A percentile compares a stretch with the other conserved stretches of the same genome.
Conservation (phyloP, 2,329 filamentous ascomycete species). For the Akanthomyces lecanii region DNA sequence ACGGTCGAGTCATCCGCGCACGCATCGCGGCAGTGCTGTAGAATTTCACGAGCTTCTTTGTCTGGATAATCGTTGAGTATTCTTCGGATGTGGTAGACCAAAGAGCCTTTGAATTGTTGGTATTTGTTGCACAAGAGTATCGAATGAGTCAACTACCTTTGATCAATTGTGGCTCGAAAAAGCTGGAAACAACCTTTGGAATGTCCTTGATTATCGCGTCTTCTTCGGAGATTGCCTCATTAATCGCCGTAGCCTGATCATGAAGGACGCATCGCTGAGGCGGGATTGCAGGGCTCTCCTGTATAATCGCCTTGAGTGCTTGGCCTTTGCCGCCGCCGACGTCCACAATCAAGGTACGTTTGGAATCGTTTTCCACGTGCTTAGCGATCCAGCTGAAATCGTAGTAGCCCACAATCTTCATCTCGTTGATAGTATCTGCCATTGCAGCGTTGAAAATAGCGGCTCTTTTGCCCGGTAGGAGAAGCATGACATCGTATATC, state of each 20-base stretch:
- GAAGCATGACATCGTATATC: constrained; percentile 30
- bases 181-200: constrained; percentile 20
- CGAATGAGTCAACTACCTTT: constrained; percentile 2
- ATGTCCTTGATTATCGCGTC: constrained; percentile 21
- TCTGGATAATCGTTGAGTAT: constrained; percentile 37
- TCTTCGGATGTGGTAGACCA: constrained; percentile 34
- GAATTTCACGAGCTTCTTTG: constrained; percentile 21
- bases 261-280: constrained; percentile 29
- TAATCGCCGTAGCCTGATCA: constrained; percentile 29
- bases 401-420: constrained; percentile 27
- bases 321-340: constrained; percentile 33
- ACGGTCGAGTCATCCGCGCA: background rate
- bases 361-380: background rate
- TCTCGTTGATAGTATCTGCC: constrained; percentile 22
- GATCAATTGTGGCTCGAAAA: constrained; percentile 23
- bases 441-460: constrained; percentile 28
- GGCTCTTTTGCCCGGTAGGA: constrained; percentile 23
- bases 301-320: constrained; percentile 24
- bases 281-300: constrained; percentile 25
- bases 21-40: background rate
- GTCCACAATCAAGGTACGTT: constrained; percentile 28
- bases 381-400: constrained; percentile 29
- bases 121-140: background rate
- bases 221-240: constrained; percentile 20
- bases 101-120: constrained; percentile 26